Evolutionary conservation across 352 stramenopile genomes (phyloP), one percentile per base, ranked within the genome.

Genomic region (Phytophthora parvispora): DNA sequence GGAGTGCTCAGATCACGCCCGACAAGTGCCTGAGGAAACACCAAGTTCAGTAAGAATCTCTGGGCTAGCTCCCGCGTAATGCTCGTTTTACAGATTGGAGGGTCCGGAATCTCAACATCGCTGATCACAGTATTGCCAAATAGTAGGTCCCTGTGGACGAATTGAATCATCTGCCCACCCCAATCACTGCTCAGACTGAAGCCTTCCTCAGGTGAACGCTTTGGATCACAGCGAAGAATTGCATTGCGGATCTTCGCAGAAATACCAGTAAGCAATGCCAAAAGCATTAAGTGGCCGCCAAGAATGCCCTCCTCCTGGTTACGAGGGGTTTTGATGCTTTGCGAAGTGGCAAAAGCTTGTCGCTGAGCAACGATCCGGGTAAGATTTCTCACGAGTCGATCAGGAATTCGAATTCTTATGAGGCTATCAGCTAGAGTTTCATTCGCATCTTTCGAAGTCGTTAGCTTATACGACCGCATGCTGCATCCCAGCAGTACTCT

Each of bases 131-230:
- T n/a, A 10, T 59, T 43, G n/a, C 70, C 70, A 58, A 77, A 72
- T 3, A 77, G 65, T 7, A 77, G 53, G 16, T 62, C 42, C 20
- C 58, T 55, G 20, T 64, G 47, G 18, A 77, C 25, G n/a, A 74
- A 77, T 6, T 24, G 24, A 48, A 74, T 59, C 38, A 77, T 61
- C 6, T 52, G 9, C 31, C 25, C 32, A 24, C 15, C 53, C 5
- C 58, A 18, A 9, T 15, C 36, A 60, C 16, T 16, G 4, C 13
- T 22, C 12, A 9, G 7, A 25, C 42, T 25, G 15, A 16, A 48
- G n/a, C 15, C n/a, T 49, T 34, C 40, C 10, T n/a, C 16, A 12
- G 6, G 47, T 43, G 16, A 50, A 20, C 1, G 28, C 5, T 57
- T 50, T 36, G 45, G 18, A 27, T 51, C 15, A 18, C 43, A 52